These are phyloP conservation scores for Penicillium sp. DNA, from an alignment of 2,329 filamentous ascomycete species.

Conservation along the genomic window DNA sequence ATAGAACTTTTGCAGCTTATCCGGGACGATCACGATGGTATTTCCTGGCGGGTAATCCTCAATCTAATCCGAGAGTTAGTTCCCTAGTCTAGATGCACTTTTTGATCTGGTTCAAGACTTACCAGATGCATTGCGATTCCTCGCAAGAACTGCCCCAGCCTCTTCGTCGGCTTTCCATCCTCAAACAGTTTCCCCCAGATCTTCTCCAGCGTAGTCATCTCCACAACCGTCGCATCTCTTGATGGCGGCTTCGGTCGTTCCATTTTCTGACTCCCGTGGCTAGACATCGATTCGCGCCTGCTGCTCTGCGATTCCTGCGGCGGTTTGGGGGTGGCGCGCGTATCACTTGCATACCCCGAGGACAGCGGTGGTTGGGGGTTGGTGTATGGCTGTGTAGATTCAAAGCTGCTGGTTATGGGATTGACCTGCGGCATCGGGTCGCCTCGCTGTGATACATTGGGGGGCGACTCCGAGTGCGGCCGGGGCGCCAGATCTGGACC, in stretches of 20 bases:
- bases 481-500: constrained; percentile 17
- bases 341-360: constrained; percentile 24
- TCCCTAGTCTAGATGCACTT: neutral
- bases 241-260: constrained; percentile 43
- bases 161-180: constrained; percentile 65
- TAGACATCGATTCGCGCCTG: constrained; percentile 39
- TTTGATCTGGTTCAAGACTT: constrained; percentile 10
- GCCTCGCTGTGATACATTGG: constrained; percentile 18
- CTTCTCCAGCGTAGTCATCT: constrained; percentile 65
- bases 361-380: constrained; percentile 5
- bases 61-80: constrained; percentile 52
- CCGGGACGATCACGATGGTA: constrained; percentile 71
- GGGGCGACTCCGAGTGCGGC: constrained; percentile 24
- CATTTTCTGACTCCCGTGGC: constrained; percentile 35
- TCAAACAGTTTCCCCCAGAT: constrained; percentile 78
- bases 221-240: constrained; percentile 45
- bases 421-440: constrained; percentile 22
- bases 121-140: constrained; percentile 76
- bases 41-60: constrained; percentile 68
- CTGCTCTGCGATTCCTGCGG: constrained; percentile 27
- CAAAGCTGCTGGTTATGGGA: constrained; percentile 14
- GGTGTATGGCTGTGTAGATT: constrained; percentile 25
- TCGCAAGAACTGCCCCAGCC: constrained; percentile 70
- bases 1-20: constrained; percentile 76
- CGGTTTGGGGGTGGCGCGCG: constrained; percentile 25